Conservation (phyloP, 139 green algal species). For the Zygnema circumcarinatum region DNA sequence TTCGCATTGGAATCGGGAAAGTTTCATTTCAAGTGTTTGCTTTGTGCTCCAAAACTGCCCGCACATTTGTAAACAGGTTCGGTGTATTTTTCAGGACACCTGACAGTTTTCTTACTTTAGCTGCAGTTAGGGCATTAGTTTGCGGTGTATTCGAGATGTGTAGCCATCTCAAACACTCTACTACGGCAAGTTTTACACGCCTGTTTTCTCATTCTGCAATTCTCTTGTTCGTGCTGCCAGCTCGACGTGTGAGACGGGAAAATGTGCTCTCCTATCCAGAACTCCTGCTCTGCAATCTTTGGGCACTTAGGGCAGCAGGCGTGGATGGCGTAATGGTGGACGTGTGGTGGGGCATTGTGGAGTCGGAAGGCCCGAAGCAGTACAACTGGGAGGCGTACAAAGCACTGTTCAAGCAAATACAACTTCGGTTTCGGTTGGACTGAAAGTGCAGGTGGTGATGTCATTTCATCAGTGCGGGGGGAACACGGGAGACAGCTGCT, state of each 20-base stretch:
- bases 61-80: too few relatives aligned
- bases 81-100: too few relatives aligned
- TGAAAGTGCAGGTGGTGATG: conserved; percentile 89
- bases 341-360: conserved; percentile 82
- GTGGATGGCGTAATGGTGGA: conserved; percentile 62
- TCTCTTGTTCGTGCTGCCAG: conserved; percentile 67
- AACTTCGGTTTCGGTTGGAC: conserved; percentile 69
- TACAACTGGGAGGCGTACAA: conserved; percentile 88
- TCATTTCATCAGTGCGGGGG: conserved; percentile 81
- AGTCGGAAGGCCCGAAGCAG: conserved; percentile 69
- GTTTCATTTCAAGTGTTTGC: too few relatives aligned
- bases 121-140: neutral
- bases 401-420: conserved; percentile 78
- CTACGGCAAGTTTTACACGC: neutral
- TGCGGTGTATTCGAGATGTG: neutral
- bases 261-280: conserved; percentile 51
- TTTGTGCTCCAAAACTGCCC: too few relatives aligned
- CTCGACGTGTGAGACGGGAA: conserved; percentile 82
- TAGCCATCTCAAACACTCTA: neutral
- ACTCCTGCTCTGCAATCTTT: conserved; percentile 49
- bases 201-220: neutral
- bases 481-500: conserved; percentile 62
- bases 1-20: neutral
- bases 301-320: conserved; percentile 56
- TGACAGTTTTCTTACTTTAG: neutral